Evolutionary conservation across 2,329 filamentous ascomycete species (phyloP).

Genomic region (Didymella segeticola): DNA sequence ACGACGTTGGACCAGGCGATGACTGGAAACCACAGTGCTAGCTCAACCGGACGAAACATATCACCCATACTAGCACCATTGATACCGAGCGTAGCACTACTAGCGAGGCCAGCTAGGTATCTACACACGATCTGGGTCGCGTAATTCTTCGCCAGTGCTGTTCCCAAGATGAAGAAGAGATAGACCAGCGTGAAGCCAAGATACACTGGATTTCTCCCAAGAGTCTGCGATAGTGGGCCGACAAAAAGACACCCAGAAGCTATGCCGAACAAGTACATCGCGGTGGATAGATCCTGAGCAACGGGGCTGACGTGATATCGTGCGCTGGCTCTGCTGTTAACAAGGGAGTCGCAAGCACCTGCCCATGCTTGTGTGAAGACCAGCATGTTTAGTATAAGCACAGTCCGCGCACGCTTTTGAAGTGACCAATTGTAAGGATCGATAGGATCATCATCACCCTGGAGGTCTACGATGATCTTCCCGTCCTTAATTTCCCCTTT

Average conservation of each 20-base stretch:
- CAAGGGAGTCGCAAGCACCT: slow-evolving; percentile 5
- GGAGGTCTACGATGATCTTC: not conserved
- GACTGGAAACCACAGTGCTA: slow-evolving; percentile 11
- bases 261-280: slow-evolving; percentile 16
- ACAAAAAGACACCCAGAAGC: slow-evolving; percentile 12
- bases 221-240: slow-evolving; percentile 8
- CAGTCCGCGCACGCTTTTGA: not conserved
- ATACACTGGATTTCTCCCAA: slow-evolving; percentile 10
- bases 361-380: slow-evolving; percentile 13
- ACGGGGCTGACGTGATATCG: slow-evolving; percentile 11
- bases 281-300: slow-evolving; percentile 4
- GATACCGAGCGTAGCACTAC: slow-evolving; percentile 10
- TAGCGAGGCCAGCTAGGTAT: slow-evolving; percentile 12
- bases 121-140: slow-evolving; percentile 6
- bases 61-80: slow-evolving; percentile 14
- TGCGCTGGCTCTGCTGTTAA: slow-evolving; percentile 4
- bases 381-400: not conserved
- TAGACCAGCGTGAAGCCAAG: not conserved
- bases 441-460: not conserved
- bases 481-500: not conserved
- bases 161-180: slow-evolving; percentile 11
- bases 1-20: slow-evolving; percentile 14
- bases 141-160: not conserved
- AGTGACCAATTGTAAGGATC: slow-evolving; percentile 9
- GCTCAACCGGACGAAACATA: slow-evolving; percentile 8